These are phyloP conservation scores for Trametes elegans DNA, from an alignment of 768 basidiomycete genomes.

Conservation along the genomic window DNA sequence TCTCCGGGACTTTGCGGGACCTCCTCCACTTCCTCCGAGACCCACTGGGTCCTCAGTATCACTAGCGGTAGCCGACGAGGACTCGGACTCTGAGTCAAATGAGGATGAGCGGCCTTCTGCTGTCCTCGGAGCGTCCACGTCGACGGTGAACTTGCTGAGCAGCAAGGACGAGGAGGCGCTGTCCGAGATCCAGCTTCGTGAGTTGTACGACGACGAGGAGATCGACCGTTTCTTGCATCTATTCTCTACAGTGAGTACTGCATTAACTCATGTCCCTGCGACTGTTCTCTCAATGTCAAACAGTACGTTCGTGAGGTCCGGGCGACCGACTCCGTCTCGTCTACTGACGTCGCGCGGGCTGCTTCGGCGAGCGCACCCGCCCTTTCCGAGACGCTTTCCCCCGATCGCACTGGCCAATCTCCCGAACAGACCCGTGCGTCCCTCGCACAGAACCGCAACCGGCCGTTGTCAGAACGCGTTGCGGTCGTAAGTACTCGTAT, in stretches of 20 bases:
- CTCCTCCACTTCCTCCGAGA: slow-evolving; percentile 5
- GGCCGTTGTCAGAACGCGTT: slow-evolving; percentile 20
- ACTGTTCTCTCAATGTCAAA: neutral
- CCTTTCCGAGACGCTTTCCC: neutral
- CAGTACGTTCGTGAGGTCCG: slow-evolving; percentile 64
- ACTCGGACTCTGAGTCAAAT: neutral
- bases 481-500: slow-evolving; percentile 5
- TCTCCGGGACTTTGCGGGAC: neutral
- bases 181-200: slow-evolving; percentile 53
- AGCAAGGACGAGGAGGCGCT: slow-evolving; percentile 32
- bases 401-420: slow-evolving; percentile 13
- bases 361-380: slow-evolving; percentile 15
- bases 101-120: neutral
- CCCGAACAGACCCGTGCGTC: neutral
- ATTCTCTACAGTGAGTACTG: slow-evolving; percentile 54
- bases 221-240: slow-evolving; percentile 56
- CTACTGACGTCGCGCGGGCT: neutral
- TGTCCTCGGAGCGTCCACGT: neutral
- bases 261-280: neutral
- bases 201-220: slow-evolving; percentile 63
- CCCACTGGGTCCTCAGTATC: neutral
- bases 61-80: neutral
- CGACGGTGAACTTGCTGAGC: neutral
- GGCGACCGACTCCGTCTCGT: slow-evolving; percentile 20
- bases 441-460: slow-evolving; percentile 20